These are phyloP conservation scores for Pestalotiopsis sp. DNA, from an alignment of 2,329 filamentous ascomycete genomes.

Conservation along the genomic window DNA sequence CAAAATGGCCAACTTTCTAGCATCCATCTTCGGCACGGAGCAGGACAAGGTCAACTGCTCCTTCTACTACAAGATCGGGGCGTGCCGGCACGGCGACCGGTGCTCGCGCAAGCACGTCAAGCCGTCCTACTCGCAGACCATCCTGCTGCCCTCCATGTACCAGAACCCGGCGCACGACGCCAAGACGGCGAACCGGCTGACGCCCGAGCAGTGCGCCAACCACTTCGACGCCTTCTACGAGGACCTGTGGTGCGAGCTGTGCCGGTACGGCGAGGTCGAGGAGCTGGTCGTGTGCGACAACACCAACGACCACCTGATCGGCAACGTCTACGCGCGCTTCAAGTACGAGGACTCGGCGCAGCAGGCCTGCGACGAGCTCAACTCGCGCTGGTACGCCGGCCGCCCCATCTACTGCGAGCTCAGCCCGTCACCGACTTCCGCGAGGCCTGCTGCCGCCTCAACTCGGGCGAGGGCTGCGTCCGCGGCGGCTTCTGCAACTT, in stretches of 20 bases:
- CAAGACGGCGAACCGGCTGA: constrained; percentile 83
- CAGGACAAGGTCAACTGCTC: constrained; percentile 99
- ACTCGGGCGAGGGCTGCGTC: constrained; percentile 93
- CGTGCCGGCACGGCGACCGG: constrained; percentile 96
- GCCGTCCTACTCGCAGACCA: constrained; percentile 95
- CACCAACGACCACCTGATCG: constrained; percentile 98
- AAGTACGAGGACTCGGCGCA: constrained; percentile 99
- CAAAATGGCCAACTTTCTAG: constrained; percentile 93
- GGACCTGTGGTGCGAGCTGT: constrained; percentile 99
- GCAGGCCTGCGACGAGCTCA: constrained; percentile 89
- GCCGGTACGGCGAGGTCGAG: constrained; percentile 96
- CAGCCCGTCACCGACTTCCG: constrained; percentile 94
- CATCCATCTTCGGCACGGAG: constrained; percentile 99
- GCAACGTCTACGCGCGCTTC: constrained; percentile 99
- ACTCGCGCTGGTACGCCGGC: constrained; percentile 94
- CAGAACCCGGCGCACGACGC: constrained; percentile 98
- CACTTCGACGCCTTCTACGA: constrained; percentile 99
- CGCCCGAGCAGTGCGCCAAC: constrained; percentile 92
- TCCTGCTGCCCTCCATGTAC: constrained; percentile 97
- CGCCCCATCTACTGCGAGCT: constrained; percentile 98
- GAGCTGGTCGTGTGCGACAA: constrained; percentile 99
- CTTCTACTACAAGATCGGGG: constrained; percentile 99
- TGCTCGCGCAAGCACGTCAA: constrained; percentile 99
- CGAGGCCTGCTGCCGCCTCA: constrained; percentile 94
- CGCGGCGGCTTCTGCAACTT: constrained; percentile 99